A percentile compares a stretch with the other conserved stretches of the same genome.
phyloP scores from a whole-genome alignment of 23 red algal genomes.

The Pyropia yezoensis region DNA sequence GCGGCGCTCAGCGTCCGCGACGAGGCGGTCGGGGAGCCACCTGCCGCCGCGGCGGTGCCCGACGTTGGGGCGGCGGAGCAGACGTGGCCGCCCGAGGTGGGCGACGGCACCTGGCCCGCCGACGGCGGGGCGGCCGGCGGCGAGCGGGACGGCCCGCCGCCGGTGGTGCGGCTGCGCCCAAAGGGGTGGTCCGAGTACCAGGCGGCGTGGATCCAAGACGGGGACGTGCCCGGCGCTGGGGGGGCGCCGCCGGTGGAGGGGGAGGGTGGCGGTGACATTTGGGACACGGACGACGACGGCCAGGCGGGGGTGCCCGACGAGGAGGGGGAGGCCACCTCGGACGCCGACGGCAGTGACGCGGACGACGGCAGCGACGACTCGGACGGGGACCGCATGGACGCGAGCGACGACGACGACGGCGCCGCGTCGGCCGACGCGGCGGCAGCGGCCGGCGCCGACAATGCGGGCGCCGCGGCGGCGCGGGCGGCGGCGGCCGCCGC shows the following conservation, averaged over 20 bases:
- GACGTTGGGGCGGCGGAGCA: slow-evolving; percentile 55
- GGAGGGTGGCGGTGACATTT: slow-evolving; percentile 6
- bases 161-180: background rate
- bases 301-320: slow-evolving; percentile 20
- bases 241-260: slow-evolving; percentile 13
- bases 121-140: too few relatives aligned
- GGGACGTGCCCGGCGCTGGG: slow-evolving; percentile 3
- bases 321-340: slow-evolving; percentile 13
- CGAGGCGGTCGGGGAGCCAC: slow-evolving; percentile 32
- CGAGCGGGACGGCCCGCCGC: background rate
- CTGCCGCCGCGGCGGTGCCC: slow-evolving; percentile 30
- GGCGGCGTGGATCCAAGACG: slow-evolving; percentile 11
- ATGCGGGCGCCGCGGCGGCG: slow-evolving; percentile 15
- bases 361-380: background rate
- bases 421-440: slow-evolving; percentile 12
- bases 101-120: background rate
- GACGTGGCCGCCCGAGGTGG: slow-evolving; percentile 72
- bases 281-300: slow-evolving; percentile 22
- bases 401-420: slow-evolving; percentile 6
- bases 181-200: slow-evolving; percentile 1
- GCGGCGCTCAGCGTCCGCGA: slow-evolving; percentile 19
- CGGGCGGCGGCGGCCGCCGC: slow-evolving; percentile 27
- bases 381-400: slow-evolving; percentile 18
- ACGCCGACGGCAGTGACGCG: too few relatives aligned
- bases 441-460: slow-evolving; percentile 10